Evolutionary conservation across 305 asterid species (phyloP).

Genomic region (Solanum aculeatissimum): DNA sequence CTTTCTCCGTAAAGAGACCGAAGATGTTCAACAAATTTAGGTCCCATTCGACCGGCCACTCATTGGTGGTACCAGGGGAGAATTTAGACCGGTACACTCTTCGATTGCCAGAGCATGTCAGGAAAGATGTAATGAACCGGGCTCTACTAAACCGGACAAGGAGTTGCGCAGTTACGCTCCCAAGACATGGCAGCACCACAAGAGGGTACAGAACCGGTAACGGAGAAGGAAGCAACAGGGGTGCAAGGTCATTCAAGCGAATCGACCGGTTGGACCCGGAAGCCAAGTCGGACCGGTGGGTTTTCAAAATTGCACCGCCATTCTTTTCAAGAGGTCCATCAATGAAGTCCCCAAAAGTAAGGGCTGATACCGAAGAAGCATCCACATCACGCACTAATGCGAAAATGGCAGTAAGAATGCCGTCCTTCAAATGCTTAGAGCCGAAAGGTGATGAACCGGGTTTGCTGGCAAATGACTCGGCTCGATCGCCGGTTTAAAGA

Average conservation of each 20-base stretch:
- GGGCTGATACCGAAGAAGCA: slow-evolving; percentile 7
- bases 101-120: slow-evolving; percentile 23
- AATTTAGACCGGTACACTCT: slow-evolving; percentile 32
- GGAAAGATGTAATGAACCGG: slow-evolving; percentile 27
- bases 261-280: slow-evolving; percentile 11
- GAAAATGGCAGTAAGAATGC: slow-evolving; percentile 9
- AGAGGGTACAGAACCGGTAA: slow-evolving; percentile 10
- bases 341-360: slow-evolving; percentile 13
- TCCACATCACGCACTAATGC: slow-evolving; percentile 5
- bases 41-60: slow-evolving; percentile 50
- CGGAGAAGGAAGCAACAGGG: slow-evolving; percentile 18
- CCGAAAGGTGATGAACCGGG: slow-evolving; percentile 28
- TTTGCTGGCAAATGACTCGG: slow-evolving; percentile 16
- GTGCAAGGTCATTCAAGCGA: slow-evolving; percentile 2
- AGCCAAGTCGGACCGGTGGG: slow-evolving; percentile 25
- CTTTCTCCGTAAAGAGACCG: slow-evolving; percentile 13
- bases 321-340: slow-evolving; percentile 27
- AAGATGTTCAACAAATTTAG: slow-evolving; percentile 23
- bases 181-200: slow-evolving; percentile 14
- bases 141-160: slow-evolving; percentile 19
- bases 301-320: neutral
- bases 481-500: slow-evolving; percentile 16
- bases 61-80: slow-evolving; percentile 24
- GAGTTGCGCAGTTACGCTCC: slow-evolving; percentile 7
- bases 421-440: slow-evolving; percentile 26